Base-by-base conservation (phyloP, 2,329 filamentous ascomycete genomes). In the Aspergillus costaricaensis region DNA sequence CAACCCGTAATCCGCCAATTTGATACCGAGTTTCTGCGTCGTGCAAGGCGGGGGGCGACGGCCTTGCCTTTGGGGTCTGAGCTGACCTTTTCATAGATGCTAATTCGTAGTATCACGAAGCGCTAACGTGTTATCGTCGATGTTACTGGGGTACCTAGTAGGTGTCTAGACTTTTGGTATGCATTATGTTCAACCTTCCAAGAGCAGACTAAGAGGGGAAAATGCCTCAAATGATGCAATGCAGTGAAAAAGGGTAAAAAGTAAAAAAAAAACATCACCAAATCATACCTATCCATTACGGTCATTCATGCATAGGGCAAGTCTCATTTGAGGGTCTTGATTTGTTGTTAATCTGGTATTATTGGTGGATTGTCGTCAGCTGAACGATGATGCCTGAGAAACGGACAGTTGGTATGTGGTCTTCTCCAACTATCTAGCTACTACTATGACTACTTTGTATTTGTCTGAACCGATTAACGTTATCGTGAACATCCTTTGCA, bases 181-280 rank as follows among this genome's bases (percentile, higher is more conserved):
- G 51, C 51, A 55, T 54, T 55, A 43, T 55, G 49, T 60, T 44
- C 51, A 52, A 50, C 51, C 44, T 44, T 55, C 32, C 27, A 23
- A 14, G 17, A 44, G 32, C 19, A 23, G 15, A 55, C n/a, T 21
- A 30, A 44, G 25, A 27, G 25, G 25, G 51, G 21, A 52, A 60
- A 61, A 58, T 36, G 36, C 56, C 47, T 59, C 56, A 61, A 52
- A 39, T n/a, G 47, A 57, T 39, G 41, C 19, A 25, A 55, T 49
- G 17, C n/a, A 55, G 39, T 27, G 7, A 25, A 30, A 43, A 38
- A 15, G 41, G 44, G 39, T 51, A 44, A 55, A 41, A 44, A 57
- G 23, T 41, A 36, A 36, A 36, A 55, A 52, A 43, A 9, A 39
- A 38, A 32, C 38, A 36, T 14, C 15, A 3, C 32, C 52, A 38